Base-by-base conservation (phyloP, 1,284 basidiomycete genomes). In the Ceratobasidium sp. region DNA sequence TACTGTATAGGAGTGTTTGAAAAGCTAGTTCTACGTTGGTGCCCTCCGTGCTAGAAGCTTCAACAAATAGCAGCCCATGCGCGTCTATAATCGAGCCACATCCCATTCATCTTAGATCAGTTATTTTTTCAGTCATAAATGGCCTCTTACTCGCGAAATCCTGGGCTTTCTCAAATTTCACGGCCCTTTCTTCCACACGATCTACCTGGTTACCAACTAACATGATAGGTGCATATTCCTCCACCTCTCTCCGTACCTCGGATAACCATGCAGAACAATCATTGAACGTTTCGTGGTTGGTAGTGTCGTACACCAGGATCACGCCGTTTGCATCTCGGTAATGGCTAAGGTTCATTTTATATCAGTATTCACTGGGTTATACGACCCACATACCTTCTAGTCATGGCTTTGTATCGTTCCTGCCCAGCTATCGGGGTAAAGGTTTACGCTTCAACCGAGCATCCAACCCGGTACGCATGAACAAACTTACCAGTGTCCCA, bases 121-220 rank as follows among this genome's bases (percentile, higher is more conserved):
- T n/a, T n/a, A n/a, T n/a, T n/a, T n/a, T n/a, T n/a, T n/a, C n/a
- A n/a, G 13, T 20, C 34, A 50, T 20, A 7, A 40, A 8, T 25
- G 22, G 10, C 29, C 25, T 52, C 60, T 65, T 27, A 65, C 60
- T 20, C 6, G 60, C 60, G 42, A 65, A 65, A 8, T 34, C 47
- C 22, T 65, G 34, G 15, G 34, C 60, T 15, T 65, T 35, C 12
- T 38, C 43, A 3, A 49, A 40, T 38, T 65, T 32, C 8, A 65
- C 60, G 20, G 47, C 35, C 12, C 60, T 47, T 27, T 52, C 47
- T 15, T 15, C 25, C 22, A 20, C 29, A 13, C 27, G 60, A 25
- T 65, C 60, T 15, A 65, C 42, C 25, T 65, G 47, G n/a, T 65
- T 65, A 32, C 60, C 60, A 29, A 65, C n/a, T 17, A 65, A 34